Base-by-base conservation (phyloP, 73 alveolate species). In the Paraurostyla sp. region DNA sequence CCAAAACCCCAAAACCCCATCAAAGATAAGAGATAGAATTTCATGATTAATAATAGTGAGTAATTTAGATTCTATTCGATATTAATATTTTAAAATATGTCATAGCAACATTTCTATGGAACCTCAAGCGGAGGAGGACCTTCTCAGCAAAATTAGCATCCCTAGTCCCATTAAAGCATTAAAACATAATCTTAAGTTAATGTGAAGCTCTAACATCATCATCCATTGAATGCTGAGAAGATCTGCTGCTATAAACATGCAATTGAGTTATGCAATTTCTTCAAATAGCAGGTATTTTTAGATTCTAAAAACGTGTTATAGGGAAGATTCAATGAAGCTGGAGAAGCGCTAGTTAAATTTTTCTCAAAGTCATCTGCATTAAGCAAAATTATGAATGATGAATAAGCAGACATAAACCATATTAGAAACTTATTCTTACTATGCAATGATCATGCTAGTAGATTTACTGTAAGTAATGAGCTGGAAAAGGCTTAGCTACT, bases 401-500 rank as follows among this genome's bases (percentile, higher is more conserved):
- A 69, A 16, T 41, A 22, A 29, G 23, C 27, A 1, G 87, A 48
- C n/a, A 43, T 45, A 0, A 42, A 78, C 20, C 13, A 58, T 13
- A 29, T 15, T 68, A 60, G 41, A 32, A 46, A 48, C 6, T 48
- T 58, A 18, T 81, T 81, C 57, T 41, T 81, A 35, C 4, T 35
- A 38, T 81, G 83, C 78, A 81, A 81, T 27, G 83, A 81, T 23
- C 41, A 59, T 32, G 81, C 91, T 23, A 36, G 80, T 23, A 3
- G 83, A 16, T 81, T 81, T 22, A 56, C 83, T 0, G 71, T 81
- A 6, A 56, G 49, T 35, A 46, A 60, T 25, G 91, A 81, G 51
- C 71, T 58, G 16, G 91, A 56, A 2, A 81, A 81, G 41, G 91
- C 91, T 7, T 22, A 42, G 23, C 3, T 81, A 0, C 29, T 81